Conservation (phyloP, 176 grass and related monocot genomes). For the Bromus sterilis region DNA sequence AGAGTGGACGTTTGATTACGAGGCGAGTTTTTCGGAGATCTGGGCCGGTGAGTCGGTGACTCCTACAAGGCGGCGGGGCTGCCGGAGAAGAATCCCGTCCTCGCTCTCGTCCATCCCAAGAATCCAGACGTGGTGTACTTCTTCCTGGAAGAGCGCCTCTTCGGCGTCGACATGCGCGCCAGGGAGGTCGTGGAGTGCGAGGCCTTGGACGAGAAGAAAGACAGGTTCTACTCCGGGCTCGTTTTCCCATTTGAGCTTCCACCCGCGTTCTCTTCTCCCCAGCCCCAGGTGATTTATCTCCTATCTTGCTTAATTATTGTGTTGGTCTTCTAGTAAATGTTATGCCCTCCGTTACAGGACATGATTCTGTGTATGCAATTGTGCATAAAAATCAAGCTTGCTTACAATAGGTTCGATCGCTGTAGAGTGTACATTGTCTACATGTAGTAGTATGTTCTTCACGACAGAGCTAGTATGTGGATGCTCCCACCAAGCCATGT, state of each 20-base stretch:
- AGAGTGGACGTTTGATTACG: slow-evolving; percentile 4
- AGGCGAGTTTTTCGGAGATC: slow-evolving; percentile 3
- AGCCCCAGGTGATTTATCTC: background rate
- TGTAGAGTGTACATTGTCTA: background rate
- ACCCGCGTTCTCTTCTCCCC: background rate
- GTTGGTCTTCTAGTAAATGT: background rate
- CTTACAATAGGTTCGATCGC: background rate
- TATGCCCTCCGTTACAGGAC: background rate
- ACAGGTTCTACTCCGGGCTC: background rate
- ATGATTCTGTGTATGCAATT: background rate
- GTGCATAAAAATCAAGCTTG: background rate
- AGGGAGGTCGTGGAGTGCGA: background rate
- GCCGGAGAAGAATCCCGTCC: background rate
- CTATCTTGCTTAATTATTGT: background rate
- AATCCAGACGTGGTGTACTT: background rate
- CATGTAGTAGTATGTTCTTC: background rate
- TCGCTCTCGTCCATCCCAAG: background rate
- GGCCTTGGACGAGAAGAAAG: background rate
- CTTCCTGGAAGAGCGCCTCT: background rate
- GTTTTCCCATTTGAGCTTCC: background rate
- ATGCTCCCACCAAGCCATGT: background rate
- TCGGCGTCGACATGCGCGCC: background rate
- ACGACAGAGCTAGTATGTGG: background rate
- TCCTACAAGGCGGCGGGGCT: background rate
- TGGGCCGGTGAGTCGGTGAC: background rate